Evolutionary conservation across 176 grass and related monocot species (phyloP).

Genomic region (Eragrostis nindensis): DNA sequence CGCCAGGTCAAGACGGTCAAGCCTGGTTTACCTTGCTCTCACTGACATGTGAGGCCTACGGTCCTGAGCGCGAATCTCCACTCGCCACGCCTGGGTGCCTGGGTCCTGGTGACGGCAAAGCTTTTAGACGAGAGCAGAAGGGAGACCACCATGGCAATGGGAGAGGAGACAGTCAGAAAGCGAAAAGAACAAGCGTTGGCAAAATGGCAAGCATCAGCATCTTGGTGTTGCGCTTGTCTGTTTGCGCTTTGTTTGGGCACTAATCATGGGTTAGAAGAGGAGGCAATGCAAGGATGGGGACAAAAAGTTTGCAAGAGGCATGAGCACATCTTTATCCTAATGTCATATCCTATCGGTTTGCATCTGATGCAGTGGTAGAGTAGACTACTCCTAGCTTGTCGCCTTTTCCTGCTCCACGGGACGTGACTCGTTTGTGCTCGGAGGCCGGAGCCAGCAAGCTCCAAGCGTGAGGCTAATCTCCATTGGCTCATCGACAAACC

Average conservation of each 20-base stretch:
- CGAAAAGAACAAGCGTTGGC: not conserved
- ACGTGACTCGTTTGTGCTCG: no score
- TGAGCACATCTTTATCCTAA: not conserved
- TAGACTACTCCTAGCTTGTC: no score
- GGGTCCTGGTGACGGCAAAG: slow-evolving; percentile 17
- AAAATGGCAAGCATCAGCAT: not conserved
- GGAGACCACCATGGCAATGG: no score
- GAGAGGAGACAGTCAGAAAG: not conserved
- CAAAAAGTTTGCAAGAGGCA: not conserved
- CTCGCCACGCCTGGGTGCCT: slow-evolving; percentile 20
- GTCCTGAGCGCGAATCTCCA: slow-evolving; percentile 38
- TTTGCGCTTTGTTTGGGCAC: slow-evolving; percentile 21
- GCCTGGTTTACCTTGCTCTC: no score
- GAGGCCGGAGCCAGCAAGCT: no score
- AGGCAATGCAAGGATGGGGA: no score
- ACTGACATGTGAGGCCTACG: not conserved
- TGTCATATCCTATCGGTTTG: not conserved
- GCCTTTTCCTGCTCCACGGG: no score
- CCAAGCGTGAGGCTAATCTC: not conserved
- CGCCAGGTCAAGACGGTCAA: slow-evolving; percentile 6
- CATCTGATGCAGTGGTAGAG: not conserved
- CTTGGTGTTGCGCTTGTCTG: not conserved
- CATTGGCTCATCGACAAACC: slow-evolving; percentile 11
- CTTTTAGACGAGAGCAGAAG: not conserved
- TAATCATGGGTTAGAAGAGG: slow-evolving; percentile 21